phyloP scores from a whole-genome alignment of 202 grass and related monocot genomes.

The Thinopyrum obtusiflorum region DNA sequence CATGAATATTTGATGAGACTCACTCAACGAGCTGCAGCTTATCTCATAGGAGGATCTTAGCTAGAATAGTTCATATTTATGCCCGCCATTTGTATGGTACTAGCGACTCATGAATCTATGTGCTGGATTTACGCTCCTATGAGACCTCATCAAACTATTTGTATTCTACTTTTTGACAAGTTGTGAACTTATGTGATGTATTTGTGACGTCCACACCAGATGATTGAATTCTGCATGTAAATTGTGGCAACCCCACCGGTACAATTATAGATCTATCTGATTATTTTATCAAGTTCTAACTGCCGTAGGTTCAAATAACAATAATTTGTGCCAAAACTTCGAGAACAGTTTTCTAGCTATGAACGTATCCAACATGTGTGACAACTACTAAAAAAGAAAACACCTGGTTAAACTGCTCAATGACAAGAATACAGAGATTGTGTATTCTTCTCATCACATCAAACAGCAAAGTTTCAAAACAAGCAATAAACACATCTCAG shows the following conservation, averaged over 20 bases:
- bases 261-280: background rate
- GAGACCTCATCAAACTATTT: background rate
- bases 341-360: background rate
- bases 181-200: background rate
- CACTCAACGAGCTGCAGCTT: background rate
- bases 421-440: background rate
- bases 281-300: background rate
- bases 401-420: background rate
- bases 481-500: background rate
- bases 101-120: background rate
- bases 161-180: background rate
- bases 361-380: background rate
- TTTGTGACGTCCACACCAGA: background rate
- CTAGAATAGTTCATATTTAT: background rate
- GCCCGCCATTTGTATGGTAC: background rate
- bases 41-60: background rate
- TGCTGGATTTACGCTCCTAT: background rate
- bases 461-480: background rate
- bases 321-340: background rate
- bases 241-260: background rate
- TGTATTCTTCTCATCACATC: background rate
- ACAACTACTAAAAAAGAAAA: background rate
- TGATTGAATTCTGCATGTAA: background rate
- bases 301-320: background rate
- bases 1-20: background rate